Conservation (phyloP, 257 asterid genomes). For the Ehretia macrophylla region DNA sequence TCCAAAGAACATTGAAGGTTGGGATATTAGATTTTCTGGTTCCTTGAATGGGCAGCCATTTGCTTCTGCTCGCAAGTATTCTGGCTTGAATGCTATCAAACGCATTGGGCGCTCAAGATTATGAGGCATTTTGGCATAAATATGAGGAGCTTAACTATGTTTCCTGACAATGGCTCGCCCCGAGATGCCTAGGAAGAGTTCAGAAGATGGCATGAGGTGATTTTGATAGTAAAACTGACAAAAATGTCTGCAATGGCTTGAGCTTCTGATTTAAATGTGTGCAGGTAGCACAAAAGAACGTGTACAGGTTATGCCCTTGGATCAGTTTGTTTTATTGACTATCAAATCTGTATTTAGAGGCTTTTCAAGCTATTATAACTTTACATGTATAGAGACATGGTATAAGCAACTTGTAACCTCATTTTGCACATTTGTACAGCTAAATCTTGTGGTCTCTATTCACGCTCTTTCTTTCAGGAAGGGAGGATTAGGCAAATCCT, state of each 20-base stretch:
- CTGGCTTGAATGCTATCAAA: constrained; percentile 44
- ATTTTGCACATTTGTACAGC: no score
- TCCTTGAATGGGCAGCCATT: constrained; percentile 64
- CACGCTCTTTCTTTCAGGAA: no score
- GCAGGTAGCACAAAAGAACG: no score
- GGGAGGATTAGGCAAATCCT: no score
- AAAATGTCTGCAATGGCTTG: not conserved
- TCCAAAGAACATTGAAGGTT: constrained; percentile 81
- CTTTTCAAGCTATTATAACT: no score
- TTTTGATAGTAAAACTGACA: not conserved
- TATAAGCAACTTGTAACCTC: no score
- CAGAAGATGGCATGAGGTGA: not conserved
- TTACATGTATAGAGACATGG: no score
- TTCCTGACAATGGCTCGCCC: not conserved
- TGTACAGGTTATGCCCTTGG: no score
- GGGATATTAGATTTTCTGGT: constrained; percentile 77
- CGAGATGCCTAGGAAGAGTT: no score
- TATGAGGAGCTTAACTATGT: constrained; percentile 4
- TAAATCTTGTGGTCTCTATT: no score
- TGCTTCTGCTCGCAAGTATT: constrained; percentile 51
- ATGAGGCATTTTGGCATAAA: constrained; percentile 30
- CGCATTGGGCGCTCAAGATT: constrained; percentile 54
- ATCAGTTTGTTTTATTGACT: no score
- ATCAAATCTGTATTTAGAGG: no score
- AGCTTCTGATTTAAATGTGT: not conserved